Evolutionary conservation across 2,329 filamentous ascomycete species (phyloP).

Genomic region (Cytospora mali): DNA sequence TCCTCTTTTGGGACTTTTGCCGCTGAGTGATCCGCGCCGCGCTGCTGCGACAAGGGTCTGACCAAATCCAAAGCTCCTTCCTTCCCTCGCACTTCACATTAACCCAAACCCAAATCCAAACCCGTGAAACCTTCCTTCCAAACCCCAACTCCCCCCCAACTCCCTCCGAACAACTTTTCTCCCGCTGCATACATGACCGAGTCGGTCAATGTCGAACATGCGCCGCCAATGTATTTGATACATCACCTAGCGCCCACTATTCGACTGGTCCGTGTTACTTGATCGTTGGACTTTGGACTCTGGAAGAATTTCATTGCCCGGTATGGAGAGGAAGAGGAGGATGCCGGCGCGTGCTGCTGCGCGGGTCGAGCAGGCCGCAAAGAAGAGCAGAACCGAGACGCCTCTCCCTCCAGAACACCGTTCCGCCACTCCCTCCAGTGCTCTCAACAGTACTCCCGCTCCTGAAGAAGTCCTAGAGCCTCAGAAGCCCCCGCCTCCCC

Average conservation of each 20-base stretch:
- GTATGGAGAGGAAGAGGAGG: slow-evolving; percentile 69
- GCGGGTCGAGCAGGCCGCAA: slow-evolving; percentile 60
- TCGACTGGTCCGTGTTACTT: slow-evolving; percentile 2
- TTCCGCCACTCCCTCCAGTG: slow-evolving; percentile 50
- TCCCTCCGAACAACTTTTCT: background rate
- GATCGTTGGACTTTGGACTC: background rate
- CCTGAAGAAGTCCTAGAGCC: slow-evolving; percentile 36
- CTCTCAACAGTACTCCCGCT: slow-evolving; percentile 33
- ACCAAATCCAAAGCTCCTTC: background rate
- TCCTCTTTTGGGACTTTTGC: background rate
- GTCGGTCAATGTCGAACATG: slow-evolving; percentile 16
- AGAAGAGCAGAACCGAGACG: slow-evolving; percentile 58
- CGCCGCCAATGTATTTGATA: slow-evolving; percentile 20
- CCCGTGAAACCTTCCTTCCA: slow-evolving; percentile 9
- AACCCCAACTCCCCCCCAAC: slow-evolving; percentile 2
- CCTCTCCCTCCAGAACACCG: slow-evolving; percentile 49
- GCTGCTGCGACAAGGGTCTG: slow-evolving; percentile 1
- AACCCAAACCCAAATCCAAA: background rate
- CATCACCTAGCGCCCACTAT: slow-evolving; percentile 13
- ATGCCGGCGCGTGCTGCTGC: slow-evolving; percentile 64
- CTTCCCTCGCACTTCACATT: background rate
- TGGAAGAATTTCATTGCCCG: slow-evolving; percentile 20
- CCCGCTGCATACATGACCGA: slow-evolving; percentile 9
- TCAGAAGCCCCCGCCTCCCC: slow-evolving; percentile 37
- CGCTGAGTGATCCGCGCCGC: slow-evolving; percentile 10